Conservation (phyloP, 164 flowering plant genomes). For the Dillenia turbinata region DNA sequence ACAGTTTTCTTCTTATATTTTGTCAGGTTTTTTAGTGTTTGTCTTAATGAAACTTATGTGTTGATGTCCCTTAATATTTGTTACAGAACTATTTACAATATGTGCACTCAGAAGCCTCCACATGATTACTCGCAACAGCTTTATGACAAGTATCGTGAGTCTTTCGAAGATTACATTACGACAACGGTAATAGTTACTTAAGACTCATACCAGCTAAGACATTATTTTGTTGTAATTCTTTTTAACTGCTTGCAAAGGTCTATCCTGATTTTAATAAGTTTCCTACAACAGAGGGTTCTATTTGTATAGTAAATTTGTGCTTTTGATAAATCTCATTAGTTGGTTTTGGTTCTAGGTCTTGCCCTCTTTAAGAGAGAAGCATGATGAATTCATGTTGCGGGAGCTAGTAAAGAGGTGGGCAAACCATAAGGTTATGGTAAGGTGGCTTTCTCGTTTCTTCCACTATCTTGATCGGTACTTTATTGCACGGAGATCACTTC, state of each 20-base stretch:
- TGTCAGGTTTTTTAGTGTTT: neutral
- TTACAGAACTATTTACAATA: slow-evolving; percentile 77
- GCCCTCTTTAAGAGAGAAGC: slow-evolving; percentile 87
- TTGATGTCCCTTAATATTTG: slow-evolving; percentile 6
- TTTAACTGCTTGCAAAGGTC: too few species aligned
- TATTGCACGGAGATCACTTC: slow-evolving; percentile 83
- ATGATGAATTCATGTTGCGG: slow-evolving; percentile 91
- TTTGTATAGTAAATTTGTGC: too few species aligned
- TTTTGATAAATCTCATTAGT: too few species aligned
- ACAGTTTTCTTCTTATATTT: neutral
- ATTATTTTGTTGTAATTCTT: too few species aligned
- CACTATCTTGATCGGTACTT: slow-evolving; percentile 87
- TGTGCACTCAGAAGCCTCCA: slow-evolving; percentile 95
- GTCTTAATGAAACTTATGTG: slow-evolving; percentile 2
- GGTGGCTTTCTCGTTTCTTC: slow-evolving; percentile 96
- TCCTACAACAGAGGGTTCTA: too few species aligned
- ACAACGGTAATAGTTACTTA: slow-evolving; percentile 38
- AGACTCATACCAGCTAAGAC: too few species aligned
- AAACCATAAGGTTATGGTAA: slow-evolving; percentile 92
- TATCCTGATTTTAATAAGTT: too few species aligned
- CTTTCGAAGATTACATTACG: slow-evolving; percentile 78
- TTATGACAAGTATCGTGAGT: slow-evolving; percentile 68
- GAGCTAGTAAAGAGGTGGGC: slow-evolving; percentile 95
- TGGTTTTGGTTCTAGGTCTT: slow-evolving; percentile 46
- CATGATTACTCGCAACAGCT: slow-evolving; percentile 89